Base-by-base conservation (phyloP, 2,329 filamentous ascomycete genomes). In the Fusarium ambrosium region DNA sequence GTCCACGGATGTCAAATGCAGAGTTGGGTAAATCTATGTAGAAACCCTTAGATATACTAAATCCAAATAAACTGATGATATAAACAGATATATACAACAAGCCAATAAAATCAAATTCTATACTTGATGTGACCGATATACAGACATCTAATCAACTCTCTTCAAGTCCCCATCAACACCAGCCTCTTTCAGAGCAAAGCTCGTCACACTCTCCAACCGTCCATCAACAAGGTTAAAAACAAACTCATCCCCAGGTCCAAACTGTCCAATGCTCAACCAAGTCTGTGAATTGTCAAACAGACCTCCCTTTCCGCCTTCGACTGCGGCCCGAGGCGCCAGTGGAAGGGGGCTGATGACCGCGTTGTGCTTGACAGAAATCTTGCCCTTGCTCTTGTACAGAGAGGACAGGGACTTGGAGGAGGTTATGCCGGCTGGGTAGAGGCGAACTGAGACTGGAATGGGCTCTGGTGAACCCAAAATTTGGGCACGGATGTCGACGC, bases 211-310 rank as follows among this genome's bases (percentile, higher is more conserved):
- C 34, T 64, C 66, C 32, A 76, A 6, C 7, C 29, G 45, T 2
- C 71, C 71, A 36, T 76, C 69, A 8, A 63, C 60, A 43, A 74
- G 18, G 8, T 70, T 53, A 22, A 76, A 55, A 2, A 76, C 20
- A 16, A 74, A 58, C 41, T 74, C 69, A 22, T 76, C 71, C 5
- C 7, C 2, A 1, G 61, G 8, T 1, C 67, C 67, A 3, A 2
- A 13, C 14, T 68, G 69, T 8, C 48, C 73, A 11, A 73, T 10
- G 13, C 55, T 64, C 60, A 55, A 45, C 69, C 71, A 74, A 10
- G 61, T 2, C 5, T 62, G 64, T 0, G 64, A 69, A 36, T 68
- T 65, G 10, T 69, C 69, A 61, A 76, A 76, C 22, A 70, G 43
- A 6, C 66, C 64, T 13, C 67, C 69, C 14, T 68, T 53, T 6